Conservation (phyloP, 768 basidiomycete genomes). For the Neoboletus magnificus region DNA sequence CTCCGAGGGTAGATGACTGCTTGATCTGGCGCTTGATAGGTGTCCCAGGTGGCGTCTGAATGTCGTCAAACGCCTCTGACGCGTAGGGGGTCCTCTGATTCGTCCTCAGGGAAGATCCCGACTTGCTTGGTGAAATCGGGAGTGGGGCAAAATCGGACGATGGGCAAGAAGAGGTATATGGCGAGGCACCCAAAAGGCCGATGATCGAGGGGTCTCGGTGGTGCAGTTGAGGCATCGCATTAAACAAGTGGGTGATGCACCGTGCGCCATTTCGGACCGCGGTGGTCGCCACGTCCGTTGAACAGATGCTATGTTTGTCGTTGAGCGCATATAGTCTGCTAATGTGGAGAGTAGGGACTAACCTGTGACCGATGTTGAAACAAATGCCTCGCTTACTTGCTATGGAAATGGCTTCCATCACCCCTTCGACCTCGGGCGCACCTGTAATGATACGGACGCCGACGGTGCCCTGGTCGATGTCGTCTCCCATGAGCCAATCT, state of each 20-base stretch:
- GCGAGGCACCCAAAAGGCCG: slow-evolving; percentile 78
- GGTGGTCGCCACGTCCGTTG: slow-evolving; percentile 65
- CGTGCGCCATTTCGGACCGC: slow-evolving; percentile 72
- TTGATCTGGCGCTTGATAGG: slow-evolving; percentile 32
- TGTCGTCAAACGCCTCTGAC: slow-evolving; percentile 64
- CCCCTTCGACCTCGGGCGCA: slow-evolving; percentile 84
- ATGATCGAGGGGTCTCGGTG: slow-evolving; percentile 92
- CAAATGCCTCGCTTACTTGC: slow-evolving; percentile 63
- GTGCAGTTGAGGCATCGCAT: slow-evolving; percentile 88
- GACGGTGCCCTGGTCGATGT: slow-evolving; percentile 26
- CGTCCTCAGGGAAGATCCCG: slow-evolving; percentile 5
- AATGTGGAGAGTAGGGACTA: slow-evolving; percentile 4
- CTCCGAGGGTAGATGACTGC: slow-evolving; percentile 40
- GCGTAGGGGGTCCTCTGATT: slow-evolving; percentile 25
- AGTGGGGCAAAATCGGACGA: slow-evolving; percentile 32
- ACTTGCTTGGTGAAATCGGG: slow-evolving; percentile 13
- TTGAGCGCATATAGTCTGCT: slow-evolving; percentile 1
- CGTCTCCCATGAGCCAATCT: slow-evolving; percentile 61
- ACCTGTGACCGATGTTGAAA: slow-evolving; percentile 92
- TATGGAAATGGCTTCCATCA: slow-evolving; percentile 63
- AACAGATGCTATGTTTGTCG: slow-evolving; percentile 53
- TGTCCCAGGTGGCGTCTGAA: slow-evolving; percentile 53
- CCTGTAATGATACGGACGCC: slow-evolving; percentile 81
- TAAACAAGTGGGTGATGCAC: slow-evolving; percentile 92
- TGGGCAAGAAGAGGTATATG: slow-evolving; percentile 47